phyloP scores from a whole-genome alignment of 306 rosid genomes.

The Notholithocarpus densiflorus region DNA sequence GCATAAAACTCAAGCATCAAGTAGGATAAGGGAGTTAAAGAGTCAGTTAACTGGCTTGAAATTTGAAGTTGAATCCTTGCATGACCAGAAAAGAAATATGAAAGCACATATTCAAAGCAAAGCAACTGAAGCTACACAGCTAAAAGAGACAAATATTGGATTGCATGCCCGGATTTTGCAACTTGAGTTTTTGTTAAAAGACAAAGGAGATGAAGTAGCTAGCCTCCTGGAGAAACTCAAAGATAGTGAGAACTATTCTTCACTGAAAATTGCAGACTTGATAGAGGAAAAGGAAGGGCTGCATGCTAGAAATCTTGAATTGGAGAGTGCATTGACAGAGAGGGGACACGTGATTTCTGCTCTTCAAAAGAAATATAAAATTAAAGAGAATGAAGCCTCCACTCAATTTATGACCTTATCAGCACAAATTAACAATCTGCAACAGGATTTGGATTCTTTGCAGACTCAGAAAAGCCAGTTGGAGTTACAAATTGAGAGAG shows the following conservation, averaged over 20 bases:
- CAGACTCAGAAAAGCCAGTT: slow-evolving; percentile 39
- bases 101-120: slow-evolving; percentile 40
- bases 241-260: slow-evolving; percentile 26
- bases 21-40: slow-evolving; percentile 32
- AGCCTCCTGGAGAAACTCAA: slow-evolving; percentile 22
- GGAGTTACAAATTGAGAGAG: slow-evolving; percentile 38
- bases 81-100: slow-evolving; percentile 29
- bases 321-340: slow-evolving; percentile 32
- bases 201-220: slow-evolving; percentile 31
- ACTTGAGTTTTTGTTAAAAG: slow-evolving; percentile 40
- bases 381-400: slow-evolving; percentile 31
- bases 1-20: slow-evolving; percentile 12
- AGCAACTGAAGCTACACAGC: slow-evolving; percentile 26
- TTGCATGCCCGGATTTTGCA: slow-evolving; percentile 24
- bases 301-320: slow-evolving; percentile 33
- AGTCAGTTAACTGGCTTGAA: slow-evolving; percentile 25
- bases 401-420: slow-evolving; percentile 20
- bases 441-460: slow-evolving; percentile 41
- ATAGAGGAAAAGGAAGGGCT: slow-evolving; percentile 37
- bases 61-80: slow-evolving; percentile 32
- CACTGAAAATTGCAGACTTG: slow-evolving; percentile 25
- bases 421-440: slow-evolving; percentile 27
- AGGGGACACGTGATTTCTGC: slow-evolving; percentile 31
- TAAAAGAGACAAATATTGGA: slow-evolving; percentile 23
- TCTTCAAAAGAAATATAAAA: slow-evolving; percentile 12